Evolutionary conservation across 257 asterid genomes (phyloP), one percentile per base, ranked within the genome.

Genomic region (Solanum stenotomum): DNA sequence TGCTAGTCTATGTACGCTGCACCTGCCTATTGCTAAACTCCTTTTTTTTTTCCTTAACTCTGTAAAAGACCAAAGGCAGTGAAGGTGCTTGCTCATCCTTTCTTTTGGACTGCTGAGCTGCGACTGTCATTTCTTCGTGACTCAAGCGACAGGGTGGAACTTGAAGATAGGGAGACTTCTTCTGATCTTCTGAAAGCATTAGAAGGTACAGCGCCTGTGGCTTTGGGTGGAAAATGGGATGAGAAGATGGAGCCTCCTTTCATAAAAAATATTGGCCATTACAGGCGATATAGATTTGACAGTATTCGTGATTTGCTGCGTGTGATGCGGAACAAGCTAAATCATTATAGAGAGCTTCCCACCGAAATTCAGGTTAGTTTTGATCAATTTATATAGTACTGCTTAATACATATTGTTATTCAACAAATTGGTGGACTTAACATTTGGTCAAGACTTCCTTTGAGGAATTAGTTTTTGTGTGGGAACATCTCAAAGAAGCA

Each of bases 261-360:
- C 90, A 90, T 97, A 40, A 89, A 92, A 79, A 90, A 96, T 89
- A 94, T 96, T 59, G 95, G 96, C 12, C 92, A 89, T 67, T 97
- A 96, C 85, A 89, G 99, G 87, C 93, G 96, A 38, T 97, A 97
- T 44, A 93, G 89, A 88, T 97, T 89, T 91, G 95, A 97, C 87
- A 95, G 98, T 61, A 94, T 95, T 46, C 99, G 98, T 70, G 99
- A 97, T 91, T 92, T 96, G 81, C 92, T 97, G 29, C 92, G 99
- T 83, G 98, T 95, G 92, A 92, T 97, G 94, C 96, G 99, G 59
- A 97, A 97, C 93, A 96, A 95, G 94, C 88, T 93, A 93, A 97
- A 92, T 89, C 99, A 97, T 91, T 97, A 94, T 90, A 90, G 98
- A 90, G 98, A 97, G 91, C 97, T 96, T 89, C 99, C 98, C 42